Conservation (phyloP, 2,329 filamentous ascomycete species). For the Stemphylium vesicarium region DNA sequence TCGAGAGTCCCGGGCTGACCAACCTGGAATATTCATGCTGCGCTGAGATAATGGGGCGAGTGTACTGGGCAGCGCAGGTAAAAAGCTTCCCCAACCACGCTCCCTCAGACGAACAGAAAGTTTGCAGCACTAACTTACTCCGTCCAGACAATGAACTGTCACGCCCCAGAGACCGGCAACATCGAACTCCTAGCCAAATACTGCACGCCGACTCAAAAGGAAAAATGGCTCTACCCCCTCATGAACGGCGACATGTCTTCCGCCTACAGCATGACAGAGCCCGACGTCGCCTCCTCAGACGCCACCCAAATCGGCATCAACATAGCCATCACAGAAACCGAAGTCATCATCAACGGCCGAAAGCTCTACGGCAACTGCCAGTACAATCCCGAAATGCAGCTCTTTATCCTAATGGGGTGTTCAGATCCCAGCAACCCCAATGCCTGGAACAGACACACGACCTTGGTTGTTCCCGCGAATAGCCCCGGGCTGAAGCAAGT, state of each 20-base stretch:
- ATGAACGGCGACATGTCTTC: conserved; percentile 58
- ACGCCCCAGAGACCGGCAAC: conserved; percentile 59
- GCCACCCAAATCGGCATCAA: conserved; percentile 56
- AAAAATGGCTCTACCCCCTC: conserved; percentile 57
- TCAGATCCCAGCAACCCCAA: conserved; percentile 50
- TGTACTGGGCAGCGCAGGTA: conserved; percentile 56
- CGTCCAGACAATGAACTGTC: conserved; percentile 53
- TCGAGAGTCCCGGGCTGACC: conserved; percentile 53
- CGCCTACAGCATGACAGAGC: conserved; percentile 61
- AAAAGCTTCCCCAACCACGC: no score
- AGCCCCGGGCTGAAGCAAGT: conserved; percentile 49
- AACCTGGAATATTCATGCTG: conserved; percentile 56
- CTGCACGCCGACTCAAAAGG: conserved; percentile 58
- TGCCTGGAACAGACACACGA: conserved; percentile 51
- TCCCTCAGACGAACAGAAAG: no score
- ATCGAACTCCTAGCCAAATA: conserved; percentile 62
- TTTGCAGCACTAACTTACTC: not conserved
- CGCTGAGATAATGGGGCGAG: conserved; percentile 55
- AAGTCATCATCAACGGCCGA: conserved; percentile 52
- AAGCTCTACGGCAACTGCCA: conserved; percentile 53
- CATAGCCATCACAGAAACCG: conserved; percentile 47
- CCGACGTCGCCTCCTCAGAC: conserved; percentile 58
- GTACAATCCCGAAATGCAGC: conserved; percentile 46
- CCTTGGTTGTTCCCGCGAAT: conserved; percentile 49
- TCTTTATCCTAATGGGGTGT: conserved; percentile 49